These are phyloP conservation scores for Xylariaceae sp. DNA, from an alignment of 2,329 filamentous ascomycete species.

Conservation along the genomic window DNA sequence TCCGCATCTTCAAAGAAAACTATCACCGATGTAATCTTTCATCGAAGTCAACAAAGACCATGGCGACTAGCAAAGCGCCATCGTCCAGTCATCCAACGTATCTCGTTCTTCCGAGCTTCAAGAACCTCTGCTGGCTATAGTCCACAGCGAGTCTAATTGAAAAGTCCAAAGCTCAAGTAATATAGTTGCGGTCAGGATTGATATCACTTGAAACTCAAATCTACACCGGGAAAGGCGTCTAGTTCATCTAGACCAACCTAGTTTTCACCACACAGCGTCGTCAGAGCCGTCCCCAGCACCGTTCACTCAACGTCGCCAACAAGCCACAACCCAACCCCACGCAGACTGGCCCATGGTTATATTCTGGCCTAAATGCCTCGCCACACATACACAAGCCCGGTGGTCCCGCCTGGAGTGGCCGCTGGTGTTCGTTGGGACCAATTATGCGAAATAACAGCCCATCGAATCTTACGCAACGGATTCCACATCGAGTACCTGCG, in stretches of 20 bases:
- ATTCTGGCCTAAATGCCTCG: slow-evolving; percentile 14
- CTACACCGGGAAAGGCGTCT: too few species aligned
- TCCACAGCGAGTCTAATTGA: background rate
- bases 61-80: background rate
- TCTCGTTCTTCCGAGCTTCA: background rate
- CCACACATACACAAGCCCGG: background rate
- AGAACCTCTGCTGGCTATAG: background rate
- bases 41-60: slow-evolving; percentile 11
- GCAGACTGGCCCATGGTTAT: too few species aligned
- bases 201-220: too few species aligned
- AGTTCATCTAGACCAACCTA: too few species aligned
- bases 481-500: slow-evolving; percentile 20
- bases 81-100: background rate
- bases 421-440: slow-evolving; percentile 1
- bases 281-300: too few species aligned
- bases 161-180: background rate
- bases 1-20: background rate
- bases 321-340: too few species aligned
- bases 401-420: too few species aligned
- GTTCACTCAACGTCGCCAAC: too few species aligned
- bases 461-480: slow-evolving; percentile 22
- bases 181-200: too few species aligned
- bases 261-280: too few species aligned
- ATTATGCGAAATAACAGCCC: slow-evolving; percentile 22
- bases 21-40: background rate